Percentiles rank a stretch among this genome's conserved stretches.
Evolutionary conservation across 495 filamentous ascomycete genomes (phyloP).

Genomic region (Lepraria neglecta): DNA sequence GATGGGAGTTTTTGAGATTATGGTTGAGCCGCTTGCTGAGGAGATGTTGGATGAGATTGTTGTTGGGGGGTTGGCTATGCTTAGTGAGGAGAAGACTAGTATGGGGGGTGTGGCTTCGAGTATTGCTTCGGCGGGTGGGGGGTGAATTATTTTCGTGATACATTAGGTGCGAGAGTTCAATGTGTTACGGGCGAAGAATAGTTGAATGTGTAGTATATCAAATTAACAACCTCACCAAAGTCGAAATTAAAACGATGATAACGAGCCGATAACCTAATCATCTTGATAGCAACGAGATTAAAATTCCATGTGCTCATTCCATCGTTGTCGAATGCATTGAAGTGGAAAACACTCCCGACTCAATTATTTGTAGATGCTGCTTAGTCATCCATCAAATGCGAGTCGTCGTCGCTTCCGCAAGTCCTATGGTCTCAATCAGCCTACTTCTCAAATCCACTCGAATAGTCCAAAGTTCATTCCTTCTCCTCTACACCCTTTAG

Average conservation of each 20-base stretch:
- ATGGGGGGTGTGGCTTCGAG: constrained; percentile 1
- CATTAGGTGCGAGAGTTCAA: too few species aligned
- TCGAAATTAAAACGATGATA: too few species aligned
- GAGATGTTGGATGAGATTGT: constrained; percentile 12
- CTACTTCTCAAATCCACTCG: background rate
- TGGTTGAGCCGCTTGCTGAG: background rate
- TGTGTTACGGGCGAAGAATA: too few species aligned
- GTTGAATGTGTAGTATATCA: too few species aligned
- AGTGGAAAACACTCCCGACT: too few species aligned
- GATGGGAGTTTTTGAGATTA: constrained; percentile 10
- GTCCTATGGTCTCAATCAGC: background rate
- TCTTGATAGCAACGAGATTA: too few species aligned
- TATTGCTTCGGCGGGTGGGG: constrained; percentile 1
- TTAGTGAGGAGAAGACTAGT: constrained; percentile 14
- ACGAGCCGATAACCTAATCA: too few species aligned
- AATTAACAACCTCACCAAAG: too few species aligned
- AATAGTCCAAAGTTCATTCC: background rate
- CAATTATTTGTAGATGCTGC: background rate
- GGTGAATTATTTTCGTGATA: background rate
- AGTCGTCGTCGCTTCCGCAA: constrained; percentile 9
- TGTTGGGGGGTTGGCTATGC: background rate
- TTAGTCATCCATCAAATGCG: constrained; percentile 11
- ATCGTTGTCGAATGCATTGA: too few species aligned
- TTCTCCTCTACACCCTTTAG: background rate
- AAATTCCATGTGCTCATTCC: too few species aligned